phyloP scores from a whole-genome alignment of 164 flowering plant genomes.

The Chloranthus sessilifolius region DNA sequence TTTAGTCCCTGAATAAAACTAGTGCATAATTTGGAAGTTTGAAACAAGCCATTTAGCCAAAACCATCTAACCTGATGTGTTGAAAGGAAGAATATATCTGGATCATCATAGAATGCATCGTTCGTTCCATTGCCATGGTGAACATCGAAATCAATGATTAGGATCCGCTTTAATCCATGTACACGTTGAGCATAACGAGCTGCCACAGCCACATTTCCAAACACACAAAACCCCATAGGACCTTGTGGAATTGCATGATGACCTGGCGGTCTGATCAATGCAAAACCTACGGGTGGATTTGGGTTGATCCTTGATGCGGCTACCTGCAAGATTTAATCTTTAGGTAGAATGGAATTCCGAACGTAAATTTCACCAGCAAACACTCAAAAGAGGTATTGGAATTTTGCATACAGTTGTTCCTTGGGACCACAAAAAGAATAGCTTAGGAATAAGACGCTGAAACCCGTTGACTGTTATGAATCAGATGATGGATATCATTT shows the following conservation, averaged over 20 bases:
- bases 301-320: slow-evolving; percentile 45
- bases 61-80: slow-evolving; percentile 74
- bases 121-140: slow-evolving; percentile 98
- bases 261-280: slow-evolving; percentile 91
- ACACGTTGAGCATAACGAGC: slow-evolving; percentile 90
- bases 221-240: slow-evolving; percentile 97
- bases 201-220: slow-evolving; percentile 92
- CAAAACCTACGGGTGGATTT: slow-evolving; percentile 79
- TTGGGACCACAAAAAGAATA: too few relatives aligned
- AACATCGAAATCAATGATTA: slow-evolving; percentile 95
- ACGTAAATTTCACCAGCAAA: too few relatives aligned
- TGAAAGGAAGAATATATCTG: slow-evolving; percentile 87
- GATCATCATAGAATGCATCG: slow-evolving; percentile 92
- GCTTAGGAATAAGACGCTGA: too few relatives aligned
- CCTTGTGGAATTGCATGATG: slow-evolving; percentile 97
- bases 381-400: too few relatives aligned
- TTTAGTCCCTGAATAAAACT: too few relatives aligned
- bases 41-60: background rate
- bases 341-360: slow-evolving; percentile 12
- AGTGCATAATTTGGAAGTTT: background rate
- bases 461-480: too few relatives aligned
- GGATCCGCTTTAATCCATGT: slow-evolving; percentile 78
- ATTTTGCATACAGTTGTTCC: too few relatives aligned
- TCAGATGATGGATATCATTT: too few relatives aligned
- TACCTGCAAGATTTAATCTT: slow-evolving; percentile 47